These are phyloP conservation scores for Rhodotorula kratochvilovae DNA, from an alignment of 768 basidiomycete genomes.

Conservation along the genomic window DNA sequence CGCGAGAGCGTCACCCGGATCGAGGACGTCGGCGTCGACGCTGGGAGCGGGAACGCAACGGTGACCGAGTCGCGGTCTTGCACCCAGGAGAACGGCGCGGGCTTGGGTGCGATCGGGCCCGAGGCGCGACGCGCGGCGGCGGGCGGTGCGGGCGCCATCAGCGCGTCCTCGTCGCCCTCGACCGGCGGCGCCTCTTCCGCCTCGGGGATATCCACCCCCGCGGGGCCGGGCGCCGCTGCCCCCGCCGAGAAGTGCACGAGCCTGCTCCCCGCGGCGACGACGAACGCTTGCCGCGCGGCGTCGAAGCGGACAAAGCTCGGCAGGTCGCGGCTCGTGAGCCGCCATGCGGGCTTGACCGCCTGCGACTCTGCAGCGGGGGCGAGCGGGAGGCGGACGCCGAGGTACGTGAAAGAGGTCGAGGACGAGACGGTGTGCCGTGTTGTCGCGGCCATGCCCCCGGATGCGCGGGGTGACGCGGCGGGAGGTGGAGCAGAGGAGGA, in stretches of 20 bases:
- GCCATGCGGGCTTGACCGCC: slow-evolving; percentile 10
- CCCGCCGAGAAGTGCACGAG: not conserved
- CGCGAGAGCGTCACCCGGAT: slow-evolving; percentile 67
- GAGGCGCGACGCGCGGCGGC: not conserved
- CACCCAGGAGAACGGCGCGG: slow-evolving; percentile 86
- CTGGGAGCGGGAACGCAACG: slow-evolving; percentile 75
- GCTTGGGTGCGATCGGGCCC: slow-evolving; percentile 48
- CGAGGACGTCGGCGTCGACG: slow-evolving; percentile 58
- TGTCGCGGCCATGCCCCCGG: not conserved
- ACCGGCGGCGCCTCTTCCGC: not conserved
- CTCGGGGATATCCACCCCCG: too few relatives aligned
- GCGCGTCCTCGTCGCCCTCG: not conserved
- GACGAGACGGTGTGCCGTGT: slow-evolving; percentile 21
- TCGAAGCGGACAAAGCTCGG: slow-evolving; percentile 18
- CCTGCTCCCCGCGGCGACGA: not conserved
- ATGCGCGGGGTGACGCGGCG: not conserved
- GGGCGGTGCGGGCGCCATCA: not conserved
- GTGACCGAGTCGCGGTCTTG: slow-evolving; percentile 80
- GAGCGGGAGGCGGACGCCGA: slow-evolving; percentile 6
- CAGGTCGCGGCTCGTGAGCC: slow-evolving; percentile 6
- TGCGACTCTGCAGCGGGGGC: too few relatives aligned
- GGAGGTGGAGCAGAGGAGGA: too few relatives aligned
- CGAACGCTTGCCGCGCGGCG: slow-evolving; percentile 1
- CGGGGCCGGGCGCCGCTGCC: too few relatives aligned
- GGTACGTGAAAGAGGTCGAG: slow-evolving; percentile 21